A percentile compares a stretch with the other conserved stretches of the same genome.
Conservation (phyloP, 352 stramenopile species). For the Phytophthora capsici region DNA sequence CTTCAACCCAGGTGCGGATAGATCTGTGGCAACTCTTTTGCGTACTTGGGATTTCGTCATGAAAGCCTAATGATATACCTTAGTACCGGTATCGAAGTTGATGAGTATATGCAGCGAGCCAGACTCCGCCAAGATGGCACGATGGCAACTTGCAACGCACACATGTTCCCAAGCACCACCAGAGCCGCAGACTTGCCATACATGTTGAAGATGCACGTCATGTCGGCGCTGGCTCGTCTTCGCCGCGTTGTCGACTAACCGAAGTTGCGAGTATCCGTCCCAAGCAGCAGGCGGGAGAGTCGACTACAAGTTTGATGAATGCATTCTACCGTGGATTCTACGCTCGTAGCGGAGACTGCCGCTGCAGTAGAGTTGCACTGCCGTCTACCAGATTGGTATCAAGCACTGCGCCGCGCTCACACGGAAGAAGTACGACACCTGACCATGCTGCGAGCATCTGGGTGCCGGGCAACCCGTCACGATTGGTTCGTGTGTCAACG, state of each 20-base stretch:
- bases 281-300: conserved; percentile 1
- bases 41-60: no score
- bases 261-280: neutral
- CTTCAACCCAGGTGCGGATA: no score
- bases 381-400: neutral
- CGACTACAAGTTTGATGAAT: no score
- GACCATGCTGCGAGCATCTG: conserved; percentile 6
- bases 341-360: conserved; percentile 1
- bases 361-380: conserved; percentile 7
- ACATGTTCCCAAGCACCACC: conserved; percentile 16
- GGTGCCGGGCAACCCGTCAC: conserved; percentile 14
- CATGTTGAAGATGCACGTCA: conserved; percentile 19
- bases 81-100: no score
- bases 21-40: no score
- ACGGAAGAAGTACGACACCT: conserved; percentile 5
- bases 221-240: conserved; percentile 19
- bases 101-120: conserved; percentile 4
- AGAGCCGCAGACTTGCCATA: conserved; percentile 1
- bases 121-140: conserved; percentile 24
- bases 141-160: neutral
- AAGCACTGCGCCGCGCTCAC: neutral
- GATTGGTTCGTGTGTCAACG: conserved; percentile 5
- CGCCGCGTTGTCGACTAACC: conserved; percentile 21
- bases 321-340: no score
- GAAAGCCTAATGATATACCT: no score